These are phyloP conservation scores for Colletotrichum phormii DNA, from an alignment of 2,329 filamentous ascomycete genomes.

Conservation along the genomic window DNA sequence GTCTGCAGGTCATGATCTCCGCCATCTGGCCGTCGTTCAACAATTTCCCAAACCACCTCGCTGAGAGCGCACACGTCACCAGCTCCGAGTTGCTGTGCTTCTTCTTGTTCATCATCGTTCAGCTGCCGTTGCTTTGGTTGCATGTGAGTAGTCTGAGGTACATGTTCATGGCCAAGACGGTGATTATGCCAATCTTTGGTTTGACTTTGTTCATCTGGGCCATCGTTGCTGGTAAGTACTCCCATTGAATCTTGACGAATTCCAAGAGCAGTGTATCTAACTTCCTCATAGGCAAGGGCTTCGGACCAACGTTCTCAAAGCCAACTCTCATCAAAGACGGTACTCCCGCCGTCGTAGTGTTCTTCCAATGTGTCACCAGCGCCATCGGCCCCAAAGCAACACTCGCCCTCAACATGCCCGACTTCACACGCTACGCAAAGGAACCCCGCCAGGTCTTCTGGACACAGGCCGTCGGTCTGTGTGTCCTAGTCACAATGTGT, in stretches of 20 bases:
- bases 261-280: neutral
- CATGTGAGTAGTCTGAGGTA: conserved; percentile 27
- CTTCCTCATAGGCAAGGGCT: conserved; percentile 29
- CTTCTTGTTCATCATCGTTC: conserved; percentile 43
- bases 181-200: conserved; percentile 38
- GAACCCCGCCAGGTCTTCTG: conserved; percentile 36
- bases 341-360: conserved; percentile 37
- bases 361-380: conserved; percentile 40
- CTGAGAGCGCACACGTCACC: conserved; percentile 49
- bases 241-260: rapidly evolving
- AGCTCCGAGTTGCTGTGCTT: conserved; percentile 38
- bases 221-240: conserved; percentile 24
- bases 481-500: conserved; percentile 41
- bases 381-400: conserved; percentile 39
- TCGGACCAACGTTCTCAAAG: conserved; percentile 39
- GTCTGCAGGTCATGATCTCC: conserved; percentile 46
- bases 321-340: conserved; percentile 35
- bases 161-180: conserved; percentile 41
- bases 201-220: conserved; percentile 41
- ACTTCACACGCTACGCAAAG: conserved; percentile 40
- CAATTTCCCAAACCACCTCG: conserved; percentile 54
- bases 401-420: conserved; percentile 38
- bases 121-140: conserved; percentile 41
- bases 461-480: conserved; percentile 36
- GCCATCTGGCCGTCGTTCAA: conserved; percentile 55